Conservation (phyloP, 2,329 filamentous ascomycete genomes). For the Alternaria incomplexa region DNA sequence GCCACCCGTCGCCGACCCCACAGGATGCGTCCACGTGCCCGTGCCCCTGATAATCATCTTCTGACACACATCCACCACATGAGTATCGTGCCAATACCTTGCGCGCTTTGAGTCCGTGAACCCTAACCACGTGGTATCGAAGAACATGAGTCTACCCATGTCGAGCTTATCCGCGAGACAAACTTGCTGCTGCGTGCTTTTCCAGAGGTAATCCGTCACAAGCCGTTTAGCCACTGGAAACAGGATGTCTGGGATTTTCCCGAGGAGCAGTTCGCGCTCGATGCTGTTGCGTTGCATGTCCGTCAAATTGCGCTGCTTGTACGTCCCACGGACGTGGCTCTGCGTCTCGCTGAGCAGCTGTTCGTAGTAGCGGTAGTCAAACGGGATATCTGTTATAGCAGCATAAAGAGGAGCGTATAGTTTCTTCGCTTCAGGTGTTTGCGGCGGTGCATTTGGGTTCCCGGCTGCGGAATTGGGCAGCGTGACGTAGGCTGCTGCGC, state of each 20-base stretch:
- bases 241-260: conserved; percentile 59
- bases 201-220: conserved; percentile 49
- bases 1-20: conserved; percentile 1
- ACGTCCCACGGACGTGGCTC: conserved; percentile 67
- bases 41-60: conserved; percentile 53
- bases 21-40: conserved; percentile 34
- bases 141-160: conserved; percentile 72
- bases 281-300: conserved; percentile 54
- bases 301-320: conserved; percentile 53
- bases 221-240: conserved; percentile 56
- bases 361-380: conserved; percentile 55
- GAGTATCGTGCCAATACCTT: conserved; percentile 65
- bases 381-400: conserved; percentile 47
- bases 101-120: conserved; percentile 64
- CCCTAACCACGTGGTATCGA: conserved; percentile 73
- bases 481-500: conserved; percentile 33
- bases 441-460: conserved; percentile 47
- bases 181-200: conserved; percentile 40
- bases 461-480: conserved; percentile 43
- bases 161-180: conserved; percentile 67
- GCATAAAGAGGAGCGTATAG: conserved; percentile 48
- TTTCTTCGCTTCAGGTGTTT: conserved; percentile 53
- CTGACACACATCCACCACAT: conserved; percentile 65
- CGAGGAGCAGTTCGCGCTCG: conserved; percentile 62
- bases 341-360: conserved; percentile 64